Base-by-base conservation (phyloP, 768 basidiomycete genomes). In the Panus rudis region DNA sequence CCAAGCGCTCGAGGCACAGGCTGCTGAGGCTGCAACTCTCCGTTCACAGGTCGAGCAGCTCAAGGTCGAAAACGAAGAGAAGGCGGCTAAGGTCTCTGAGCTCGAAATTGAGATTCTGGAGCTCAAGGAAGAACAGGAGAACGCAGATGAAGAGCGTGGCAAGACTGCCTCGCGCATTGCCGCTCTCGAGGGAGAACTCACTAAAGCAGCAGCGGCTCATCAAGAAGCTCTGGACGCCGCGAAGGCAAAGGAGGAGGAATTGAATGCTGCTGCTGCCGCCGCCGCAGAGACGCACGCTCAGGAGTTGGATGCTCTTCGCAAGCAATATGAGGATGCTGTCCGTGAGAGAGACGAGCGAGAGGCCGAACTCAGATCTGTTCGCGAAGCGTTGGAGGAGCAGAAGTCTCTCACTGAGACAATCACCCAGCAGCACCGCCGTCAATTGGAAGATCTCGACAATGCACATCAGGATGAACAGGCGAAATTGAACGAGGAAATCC, bases 21-120 rank as follows among this genome's bases (percentile, higher is more conserved):
- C 65, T 11, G 62, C 70, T 4, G 65, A 66, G 37, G 60, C 58
- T 2, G 67, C 69, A 19, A 53, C 58, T 6, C 68, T 86, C 17
- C 63, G 70, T 40, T 51, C 66, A 2, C 75, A 82, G 53, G 47
- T 87, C 11, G 60, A 57, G 4, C 64, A 63, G 24, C 66, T 88
- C 47, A 78, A 75, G 58, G 58, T 57, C 11, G 82, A 86, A 61
- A 81, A 78, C 54, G 84, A 84, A 53, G 86, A 88, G 45, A 78
- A 66, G 31, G 74, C 79, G 7, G 68, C 65, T 55, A 87, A 80
- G 61, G 66, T 90, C 4, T 86, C 84, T 0, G 88, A 92, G 53
- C 68, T 89, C 20, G 89, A 92, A 64, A 65, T 92, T 39, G 86
- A 91, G 57, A 72, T 89, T 31, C 61, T 90, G 45, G 88, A 91